Percentiles rank a stretch among this genome's conserved stretches.
These are phyloP conservation scores for Phytophthora nicotianae DNA, from an alignment of 352 stramenopile species.

Conservation along the genomic window DNA sequence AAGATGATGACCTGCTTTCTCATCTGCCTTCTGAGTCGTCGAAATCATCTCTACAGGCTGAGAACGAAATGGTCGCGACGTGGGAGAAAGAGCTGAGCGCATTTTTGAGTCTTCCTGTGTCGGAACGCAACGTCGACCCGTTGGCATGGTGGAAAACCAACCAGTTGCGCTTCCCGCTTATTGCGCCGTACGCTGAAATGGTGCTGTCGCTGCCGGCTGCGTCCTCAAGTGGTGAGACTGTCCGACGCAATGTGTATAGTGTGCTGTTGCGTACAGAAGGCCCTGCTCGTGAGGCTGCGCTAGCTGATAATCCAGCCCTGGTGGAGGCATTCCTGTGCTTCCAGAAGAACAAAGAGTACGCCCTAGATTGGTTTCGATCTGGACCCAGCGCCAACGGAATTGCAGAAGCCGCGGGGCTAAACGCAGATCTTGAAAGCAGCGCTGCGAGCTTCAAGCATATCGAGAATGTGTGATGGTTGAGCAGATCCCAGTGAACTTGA, in stretches of 20 bases:
- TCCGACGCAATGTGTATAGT: slow-evolving; percentile 50
- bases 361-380: slow-evolving; percentile 78
- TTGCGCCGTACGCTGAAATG: slow-evolving; percentile 79
- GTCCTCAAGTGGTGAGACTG: slow-evolving; percentile 61
- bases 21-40: slow-evolving; percentile 66
- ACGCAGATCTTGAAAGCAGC: slow-evolving; percentile 40
- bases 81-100: slow-evolving; percentile 81
- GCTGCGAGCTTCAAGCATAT: slow-evolving; percentile 70
- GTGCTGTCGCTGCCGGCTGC: slow-evolving; percentile 70
- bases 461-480: slow-evolving; percentile 60
- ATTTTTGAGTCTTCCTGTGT: slow-evolving; percentile 74
- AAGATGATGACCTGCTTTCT: slow-evolving; percentile 77
- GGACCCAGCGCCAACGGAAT: slow-evolving; percentile 33
- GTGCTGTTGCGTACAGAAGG: slow-evolving; percentile 70
- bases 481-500: slow-evolving; percentile 1
- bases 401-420: slow-evolving; percentile 27
- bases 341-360: slow-evolving; percentile 82
- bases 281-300: slow-evolving; percentile 38
- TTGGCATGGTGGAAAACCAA: slow-evolving; percentile 82
- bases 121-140: slow-evolving; percentile 76
- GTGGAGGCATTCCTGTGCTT: slow-evolving; percentile 82
- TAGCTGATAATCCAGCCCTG: slow-evolving; percentile 57
- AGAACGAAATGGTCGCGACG: slow-evolving; percentile 60
- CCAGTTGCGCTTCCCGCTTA: slow-evolving; percentile 77
- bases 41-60: slow-evolving; percentile 47